phyloP scores from a whole-genome alignment of 768 basidiomycete species.

The Symmetrospora coprosmae region DNA sequence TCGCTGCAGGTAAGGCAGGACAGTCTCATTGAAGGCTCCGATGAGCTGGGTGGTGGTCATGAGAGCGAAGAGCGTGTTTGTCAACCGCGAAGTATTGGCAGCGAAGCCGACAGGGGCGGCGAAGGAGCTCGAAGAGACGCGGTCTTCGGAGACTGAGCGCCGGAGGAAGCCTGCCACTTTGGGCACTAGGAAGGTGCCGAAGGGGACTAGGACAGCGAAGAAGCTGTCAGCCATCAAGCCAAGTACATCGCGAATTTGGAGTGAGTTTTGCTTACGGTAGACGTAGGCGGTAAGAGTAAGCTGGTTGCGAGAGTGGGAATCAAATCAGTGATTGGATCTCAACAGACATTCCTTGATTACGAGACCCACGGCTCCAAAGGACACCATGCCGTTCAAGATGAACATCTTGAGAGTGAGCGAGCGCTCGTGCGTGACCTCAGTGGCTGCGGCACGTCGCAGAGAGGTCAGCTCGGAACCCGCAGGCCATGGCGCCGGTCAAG shows the following conservation, averaged over 20 bases:
- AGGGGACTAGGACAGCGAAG: conserved; percentile 26
- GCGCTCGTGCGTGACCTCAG: conserved; percentile 48
- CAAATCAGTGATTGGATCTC: too few relatives aligned
- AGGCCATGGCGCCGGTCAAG: background rate
- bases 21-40: conserved; percentile 63
- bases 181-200: conserved; percentile 29
- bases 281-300: conserved; percentile 87
- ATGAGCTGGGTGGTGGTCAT: conserved; percentile 50
- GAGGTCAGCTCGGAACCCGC: background rate
- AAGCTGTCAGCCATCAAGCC: too few relatives aligned
- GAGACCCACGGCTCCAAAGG: conserved; percentile 52
- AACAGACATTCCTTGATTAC: background rate
- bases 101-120: conserved; percentile 44
- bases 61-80: conserved; percentile 85
- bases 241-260: too few relatives aligned
- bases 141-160: conserved; percentile 10
- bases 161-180: conserved; percentile 23
- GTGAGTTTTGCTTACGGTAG: conserved; percentile 55
- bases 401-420: conserved; percentile 78
- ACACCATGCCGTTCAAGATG: conserved; percentile 69
- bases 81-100: conserved; percentile 46
- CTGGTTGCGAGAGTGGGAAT: too few relatives aligned
- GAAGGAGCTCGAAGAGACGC: background rate
- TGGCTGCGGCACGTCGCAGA: background rate
- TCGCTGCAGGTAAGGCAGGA: conserved; percentile 61